Base-by-base conservation (phyloP, 345 rosid species). In the Populus davidiana region DNA sequence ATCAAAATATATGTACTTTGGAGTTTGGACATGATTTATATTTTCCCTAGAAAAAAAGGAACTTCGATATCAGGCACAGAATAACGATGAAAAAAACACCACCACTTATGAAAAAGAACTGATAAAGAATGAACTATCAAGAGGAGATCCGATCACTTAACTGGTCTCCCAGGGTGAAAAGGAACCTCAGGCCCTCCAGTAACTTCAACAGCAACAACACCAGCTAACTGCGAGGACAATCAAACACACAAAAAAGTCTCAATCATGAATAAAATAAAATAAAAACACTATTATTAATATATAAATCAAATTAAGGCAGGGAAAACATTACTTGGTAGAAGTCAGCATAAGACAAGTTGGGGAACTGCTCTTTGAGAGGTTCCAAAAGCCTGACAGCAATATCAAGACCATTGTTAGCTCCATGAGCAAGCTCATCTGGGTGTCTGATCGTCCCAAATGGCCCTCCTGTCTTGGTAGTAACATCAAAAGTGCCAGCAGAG, bases 141-240 rank as follows among this genome's bases (percentile, higher is more conserved):
- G 6, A 4, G 63, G 23, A 1, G 1, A 25, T 63, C 20, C 16
- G 20, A 59, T 68, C 27, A 50, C 87, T 23, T 77, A 23, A 91
- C 97, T 67, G 81, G 79, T 81, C 98, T 88, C 59, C 98, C 97
- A 1, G 94, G 95, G 68, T 91, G 97, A 74, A 94, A 94, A 8
- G 95, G 95, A 83, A 93, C 86, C 81, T 92, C 97, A 8, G 98
- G 97, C 56, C 95, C 98, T 79, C 98, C 97, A 1, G 94, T 86
- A 44, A 94, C 73, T 85, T 89, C 94, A 29, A 92, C 95, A 61
- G 94, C 94, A 74, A 91, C 94, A 83, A 94, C 87, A 73, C 98
- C 97, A 73, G 97, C 94, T 69, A 93, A 83, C 79, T 77, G 67
- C 16, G 67, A 31, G 14, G 63, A 25, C 29, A 25, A 38, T 25